Base-by-base conservation (phyloP, 768 basidiomycete species). In the Chlorophyllum brunneum region DNA sequence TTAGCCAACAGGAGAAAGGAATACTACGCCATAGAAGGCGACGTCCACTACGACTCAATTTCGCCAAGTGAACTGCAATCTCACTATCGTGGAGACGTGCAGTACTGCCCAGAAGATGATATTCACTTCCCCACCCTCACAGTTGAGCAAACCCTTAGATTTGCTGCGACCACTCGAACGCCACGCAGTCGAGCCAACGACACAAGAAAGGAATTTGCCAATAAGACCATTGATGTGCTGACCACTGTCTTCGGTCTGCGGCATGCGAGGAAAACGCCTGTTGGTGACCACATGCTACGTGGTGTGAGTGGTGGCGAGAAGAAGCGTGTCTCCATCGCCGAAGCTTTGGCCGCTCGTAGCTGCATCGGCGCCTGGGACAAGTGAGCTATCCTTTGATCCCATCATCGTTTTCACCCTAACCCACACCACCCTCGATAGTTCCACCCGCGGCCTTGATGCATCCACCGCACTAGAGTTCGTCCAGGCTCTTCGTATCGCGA, bases 41-140 rank as follows among this genome's bases (percentile, higher is more conserved):
- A 84, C 0, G 78, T 92, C 4, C 71, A 76, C 48, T 97, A 95
- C 65, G 89, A 90, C 60, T 83, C 88, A 1, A 75, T 95, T 52
- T 66, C 81, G 0, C 80, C 88, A 2, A 68, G 78, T 1, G 79
- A 89, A 38, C 76, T 95, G 47, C 54, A 63, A 46, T 76, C 79
- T 53, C 77, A 79, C 47, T 87, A 81, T 64, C 82, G 86, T 1
- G 93, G 92, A 29, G 91, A 91, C 63, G 83, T 90, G 1, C 79
- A 81, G 46, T 92, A 90, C 65, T 85, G 79, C 56, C 88, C 88
- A 0, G 91, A 91, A 68, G 91, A 92, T 62, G 91, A 95, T 63
- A 73, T 88, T 9, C 91, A 94, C 63, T 88, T 94, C 61, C 87
- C 92, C 2, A 88, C 86, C 8, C 76, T 97, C 16, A 88, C 86